Conservation (phyloP, 139 green algal genomes). For the Micromonas pusilla region DNA sequence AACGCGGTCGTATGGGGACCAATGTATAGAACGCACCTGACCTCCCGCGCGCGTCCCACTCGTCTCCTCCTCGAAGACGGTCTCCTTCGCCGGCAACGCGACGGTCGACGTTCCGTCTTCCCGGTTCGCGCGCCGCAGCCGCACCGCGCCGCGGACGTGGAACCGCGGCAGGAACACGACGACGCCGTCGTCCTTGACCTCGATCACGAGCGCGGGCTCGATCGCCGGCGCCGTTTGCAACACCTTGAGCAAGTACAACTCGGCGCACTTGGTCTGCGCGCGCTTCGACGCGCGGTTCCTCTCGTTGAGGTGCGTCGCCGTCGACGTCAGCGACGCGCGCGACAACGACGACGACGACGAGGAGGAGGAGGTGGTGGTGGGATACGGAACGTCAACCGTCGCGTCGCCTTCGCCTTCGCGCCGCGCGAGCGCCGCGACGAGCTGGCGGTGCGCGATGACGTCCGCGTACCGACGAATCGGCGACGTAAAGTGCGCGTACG, state of each 20-base stretch:
- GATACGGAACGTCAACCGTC: no score
- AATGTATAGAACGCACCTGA: no score
- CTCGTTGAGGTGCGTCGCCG: constrained; percentile 22
- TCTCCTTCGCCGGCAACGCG: no score
- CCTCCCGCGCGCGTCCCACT: no score
- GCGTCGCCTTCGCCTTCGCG: neutral
- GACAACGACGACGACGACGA: neutral
- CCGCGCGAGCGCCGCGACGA: constrained; percentile 17
- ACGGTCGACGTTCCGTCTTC: no score
- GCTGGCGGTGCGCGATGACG: constrained; percentile 73
- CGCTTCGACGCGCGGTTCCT: constrained; percentile 20
- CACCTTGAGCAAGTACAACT: constrained; percentile 17
- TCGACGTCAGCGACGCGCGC: neutral
- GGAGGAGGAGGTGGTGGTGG: no score
- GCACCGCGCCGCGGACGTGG: neutral
- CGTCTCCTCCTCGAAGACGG: no score
- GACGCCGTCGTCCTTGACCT: constrained; percentile 12
- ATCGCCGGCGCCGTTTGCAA: neutral
- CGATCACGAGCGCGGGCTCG: constrained; percentile 21
- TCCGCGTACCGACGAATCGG: constrained; percentile 89
- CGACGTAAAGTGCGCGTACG: constrained; percentile 91
- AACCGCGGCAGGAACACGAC: neutral
- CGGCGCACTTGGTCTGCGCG: constrained; percentile 4
- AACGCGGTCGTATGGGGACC: no score
- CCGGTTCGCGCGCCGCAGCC: no score